Conservation (phyloP, 169 alveolate species). For the Plasmodium fragile region DNA sequence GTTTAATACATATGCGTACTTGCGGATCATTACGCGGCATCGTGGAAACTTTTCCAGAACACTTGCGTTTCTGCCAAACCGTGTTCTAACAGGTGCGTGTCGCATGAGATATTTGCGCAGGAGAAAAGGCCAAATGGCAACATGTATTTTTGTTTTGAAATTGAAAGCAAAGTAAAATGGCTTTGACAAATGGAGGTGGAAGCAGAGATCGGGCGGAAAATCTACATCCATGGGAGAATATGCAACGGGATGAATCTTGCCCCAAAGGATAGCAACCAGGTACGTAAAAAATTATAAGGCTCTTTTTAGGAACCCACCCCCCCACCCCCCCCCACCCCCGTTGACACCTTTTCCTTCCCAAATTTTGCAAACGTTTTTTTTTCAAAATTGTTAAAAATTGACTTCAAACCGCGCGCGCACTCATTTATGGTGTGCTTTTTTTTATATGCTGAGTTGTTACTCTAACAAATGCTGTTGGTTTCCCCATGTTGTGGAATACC, state of each 20-base stretch:
- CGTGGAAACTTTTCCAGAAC: background rate
- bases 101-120: background rate
- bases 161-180: background rate
- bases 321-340: too few species aligned
- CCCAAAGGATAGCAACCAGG: background rate
- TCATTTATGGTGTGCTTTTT: background rate
- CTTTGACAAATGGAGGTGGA: background rate
- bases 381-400: background rate
- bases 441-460: background rate
- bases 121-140: background rate
- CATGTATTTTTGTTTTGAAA: background rate
- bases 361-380: background rate
- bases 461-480: background rate
- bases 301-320: background rate
- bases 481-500: background rate
- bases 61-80: background rate
- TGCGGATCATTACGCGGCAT: background rate
- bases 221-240: background rate
- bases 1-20: background rate
- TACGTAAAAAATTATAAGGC: background rate
- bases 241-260: background rate
- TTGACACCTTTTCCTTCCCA: background rate
- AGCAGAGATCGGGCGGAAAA: background rate
- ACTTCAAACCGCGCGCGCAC: background rate
- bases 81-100: background rate